These are phyloP conservation scores for Nigrospora oryzae DNA, from an alignment of 2,329 filamentous ascomycete genomes.

Conservation along the genomic window DNA sequence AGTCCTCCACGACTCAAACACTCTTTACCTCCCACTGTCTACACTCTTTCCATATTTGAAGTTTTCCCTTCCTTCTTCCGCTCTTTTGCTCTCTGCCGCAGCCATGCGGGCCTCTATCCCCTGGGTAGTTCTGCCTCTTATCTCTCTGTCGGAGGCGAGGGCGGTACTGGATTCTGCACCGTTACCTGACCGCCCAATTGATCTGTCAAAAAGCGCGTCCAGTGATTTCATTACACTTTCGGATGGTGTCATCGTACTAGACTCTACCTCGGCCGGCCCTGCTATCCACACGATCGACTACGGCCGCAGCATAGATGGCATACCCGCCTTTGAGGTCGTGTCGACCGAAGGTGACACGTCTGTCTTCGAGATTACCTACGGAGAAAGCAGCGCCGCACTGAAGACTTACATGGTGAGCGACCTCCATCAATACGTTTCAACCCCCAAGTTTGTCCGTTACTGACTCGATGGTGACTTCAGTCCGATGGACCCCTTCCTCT, in stretches of 20 bases:
- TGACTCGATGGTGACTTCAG: slow-evolving; percentile 5
- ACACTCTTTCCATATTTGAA: too few species aligned
- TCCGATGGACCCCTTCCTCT: slow-evolving; percentile 22
- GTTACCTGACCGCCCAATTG: neutral
- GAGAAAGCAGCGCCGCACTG: slow-evolving; percentile 4
- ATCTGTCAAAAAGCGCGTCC: neutral
- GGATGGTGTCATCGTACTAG: neutral
- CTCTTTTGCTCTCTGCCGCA: neutral
- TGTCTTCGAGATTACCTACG: slow-evolving; percentile 7
- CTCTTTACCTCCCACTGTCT: too few species aligned
- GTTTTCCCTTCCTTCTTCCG: too few species aligned
- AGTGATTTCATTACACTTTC: neutral
- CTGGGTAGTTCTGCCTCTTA: neutral
- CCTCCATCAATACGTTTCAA: too few species aligned
- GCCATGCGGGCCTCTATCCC: neutral
- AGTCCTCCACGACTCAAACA: too few species aligned
- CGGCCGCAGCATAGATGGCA: slow-evolving; percentile 4
- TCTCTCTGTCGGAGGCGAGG: neutral
- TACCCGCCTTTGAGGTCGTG: slow-evolving; percentile 7
- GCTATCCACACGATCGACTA: slow-evolving; percentile 4
- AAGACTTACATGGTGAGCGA: slow-evolving; percentile 5
- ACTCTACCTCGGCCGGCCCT: neutral
- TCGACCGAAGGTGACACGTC: slow-evolving; percentile 6
- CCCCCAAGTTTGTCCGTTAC: too few species aligned
- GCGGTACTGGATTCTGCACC: neutral